Percentiles rank a stretch among this genome's conserved stretches.
Evolutionary conservation across 495 filamentous ascomycete genomes (phyloP).

Genomic region (Corynascus novoguineensis): DNA sequence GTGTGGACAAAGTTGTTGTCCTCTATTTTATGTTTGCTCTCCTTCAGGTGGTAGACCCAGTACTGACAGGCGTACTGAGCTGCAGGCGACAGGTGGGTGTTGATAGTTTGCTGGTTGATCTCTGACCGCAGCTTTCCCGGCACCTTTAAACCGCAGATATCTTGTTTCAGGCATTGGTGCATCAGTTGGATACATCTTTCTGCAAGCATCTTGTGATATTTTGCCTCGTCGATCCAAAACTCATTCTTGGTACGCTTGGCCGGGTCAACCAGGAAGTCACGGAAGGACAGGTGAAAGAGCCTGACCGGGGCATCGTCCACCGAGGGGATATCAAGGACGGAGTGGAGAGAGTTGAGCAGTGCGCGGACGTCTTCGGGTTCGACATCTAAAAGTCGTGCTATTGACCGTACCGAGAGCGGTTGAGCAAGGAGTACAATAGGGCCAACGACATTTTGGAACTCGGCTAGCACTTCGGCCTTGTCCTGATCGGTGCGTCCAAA

Average conservation of each 20-base stretch:
- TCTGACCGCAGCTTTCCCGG: neutral
- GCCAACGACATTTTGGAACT: neutral
- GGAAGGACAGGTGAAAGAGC: neutral
- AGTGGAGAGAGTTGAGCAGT: neutral
- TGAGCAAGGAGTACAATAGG: neutral
- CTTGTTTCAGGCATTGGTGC: neutral
- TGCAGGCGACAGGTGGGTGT: neutral
- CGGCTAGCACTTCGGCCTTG: neutral
- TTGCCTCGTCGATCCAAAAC: conserved; percentile 2
- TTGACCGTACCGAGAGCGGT: neutral
- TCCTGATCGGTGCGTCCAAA: neutral
- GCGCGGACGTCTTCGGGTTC: neutral
- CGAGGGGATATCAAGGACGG: neutral
- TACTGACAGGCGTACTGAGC: conserved; percentile 36
- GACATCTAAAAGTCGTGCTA: conserved; percentile 14
- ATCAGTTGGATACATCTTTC: conserved; percentile 21
- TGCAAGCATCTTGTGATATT: conserved; percentile 19
- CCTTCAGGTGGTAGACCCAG: conserved; percentile 44
- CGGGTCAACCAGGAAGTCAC: neutral
- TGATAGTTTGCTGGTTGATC: neutral
- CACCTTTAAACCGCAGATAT: neutral
- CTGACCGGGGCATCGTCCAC: neutral
- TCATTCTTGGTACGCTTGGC: neutral
- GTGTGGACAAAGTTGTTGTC: conserved; percentile 25
- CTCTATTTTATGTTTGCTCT: conserved; percentile 23